A percentile compares a stretch with the other conserved stretches of the same genome.
phyloP scores from a whole-genome alignment of 2,329 filamentous ascomycete species.

The Xylariaceae sp. region DNA sequence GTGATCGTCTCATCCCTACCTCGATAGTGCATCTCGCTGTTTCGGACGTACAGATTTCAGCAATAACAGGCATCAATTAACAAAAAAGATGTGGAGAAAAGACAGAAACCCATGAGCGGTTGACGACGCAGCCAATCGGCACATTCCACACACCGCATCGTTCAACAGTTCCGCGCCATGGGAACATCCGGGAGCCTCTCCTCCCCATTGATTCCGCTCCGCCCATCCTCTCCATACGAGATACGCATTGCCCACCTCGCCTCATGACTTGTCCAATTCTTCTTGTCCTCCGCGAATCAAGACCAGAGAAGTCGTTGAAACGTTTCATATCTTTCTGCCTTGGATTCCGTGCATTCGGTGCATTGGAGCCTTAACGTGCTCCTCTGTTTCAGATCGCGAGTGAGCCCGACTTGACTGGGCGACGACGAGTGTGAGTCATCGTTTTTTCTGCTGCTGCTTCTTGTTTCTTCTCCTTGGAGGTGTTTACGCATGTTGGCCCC shows the following conservation, averaged over 20 bases:
- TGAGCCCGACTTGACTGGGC: neutral
- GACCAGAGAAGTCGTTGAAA: conserved; percentile 3
- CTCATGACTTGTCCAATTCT: conserved; percentile 2
- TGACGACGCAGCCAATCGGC: conserved; percentile 17
- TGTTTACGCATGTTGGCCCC: neutral
- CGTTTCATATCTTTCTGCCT: conserved; percentile 25
- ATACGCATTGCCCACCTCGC: conserved; percentile 4
- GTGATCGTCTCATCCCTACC: no score
- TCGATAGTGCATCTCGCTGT: no score
- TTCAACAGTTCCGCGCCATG: neutral
- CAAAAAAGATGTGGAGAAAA: neutral
- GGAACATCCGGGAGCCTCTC: no score
- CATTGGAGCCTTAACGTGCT: conserved; percentile 7
- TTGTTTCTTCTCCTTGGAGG: neutral
- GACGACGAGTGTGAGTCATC: neutral
- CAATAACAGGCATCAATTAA: neutral
- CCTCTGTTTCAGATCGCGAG: conserved; percentile 25
- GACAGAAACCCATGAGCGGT: neutral
- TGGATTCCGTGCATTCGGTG: conserved; percentile 19
- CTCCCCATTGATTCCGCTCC: no score
- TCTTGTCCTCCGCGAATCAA: neutral
- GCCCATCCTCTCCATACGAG: no score
- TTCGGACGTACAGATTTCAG: no score
- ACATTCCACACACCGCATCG: conserved; percentile 18
- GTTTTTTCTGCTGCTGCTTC: neutral